Evolutionary conservation across 768 basidiomycete genomes (phyloP), one percentile per base, ranked within the genome.

Genomic region (Tulasnella sp.): DNA sequence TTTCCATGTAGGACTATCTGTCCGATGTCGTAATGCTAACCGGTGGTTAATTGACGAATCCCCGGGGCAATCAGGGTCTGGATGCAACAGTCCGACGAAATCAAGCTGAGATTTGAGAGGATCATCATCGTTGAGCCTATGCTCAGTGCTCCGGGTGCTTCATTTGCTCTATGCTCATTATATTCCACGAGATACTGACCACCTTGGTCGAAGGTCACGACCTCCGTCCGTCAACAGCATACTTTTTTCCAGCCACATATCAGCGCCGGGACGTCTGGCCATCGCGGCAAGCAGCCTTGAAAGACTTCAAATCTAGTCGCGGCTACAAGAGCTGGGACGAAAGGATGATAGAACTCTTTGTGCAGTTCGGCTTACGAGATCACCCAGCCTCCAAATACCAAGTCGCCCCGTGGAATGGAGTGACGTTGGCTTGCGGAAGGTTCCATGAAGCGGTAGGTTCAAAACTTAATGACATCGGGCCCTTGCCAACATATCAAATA

Each of bases 251-350:
- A 12, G 42, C 72, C 1, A 50, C 79, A 6, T 80, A 80, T 41
- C 79, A 80, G 48, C 72, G 79, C 41, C 79, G 72, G 28, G 79
- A 80, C 28, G 79, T 80, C 24, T 80, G 79, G 79, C 79, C 79
- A 28, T 80, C 79, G n/a, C 40, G 50, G 16, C 20, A 73, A 73
- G 79, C 79, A 24, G 79, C 79, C 12, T 5, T 50, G 40, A 73
- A 80, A 37, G 79, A 80, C 34, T 73, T 80, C 40, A 34, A 28
- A n/a, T 73, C 79, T 6, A 75, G 44, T 16, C 74, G 46, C 44
- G 79, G 79, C 24, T 80, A 80, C 34, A 80, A 80, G 54, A 34
- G 12, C 28, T 80, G 79, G 79, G 72, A 80, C 44, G 73, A 74
- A 22, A 28, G 41, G 41, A 75, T 80, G 69, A 73, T 80, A 75